A percentile compares a stretch with the other conserved stretches of the same genome.
phyloP scores from a whole-genome alignment of 345 rosid genomes.

The Firmiana major region DNA sequence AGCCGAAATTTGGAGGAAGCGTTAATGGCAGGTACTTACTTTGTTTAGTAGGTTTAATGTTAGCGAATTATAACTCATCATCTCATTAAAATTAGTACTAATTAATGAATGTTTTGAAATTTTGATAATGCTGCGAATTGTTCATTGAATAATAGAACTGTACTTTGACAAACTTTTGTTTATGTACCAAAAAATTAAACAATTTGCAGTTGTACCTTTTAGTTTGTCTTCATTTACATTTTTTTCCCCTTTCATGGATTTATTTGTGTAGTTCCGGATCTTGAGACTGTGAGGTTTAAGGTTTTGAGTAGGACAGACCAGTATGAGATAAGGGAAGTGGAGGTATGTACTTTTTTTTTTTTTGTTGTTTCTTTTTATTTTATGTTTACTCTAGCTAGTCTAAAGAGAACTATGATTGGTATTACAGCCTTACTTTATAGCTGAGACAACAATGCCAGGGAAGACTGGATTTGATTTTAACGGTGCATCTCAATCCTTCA shows the following conservation, averaged over 20 bases:
- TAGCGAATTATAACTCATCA: not conserved
- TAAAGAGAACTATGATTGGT: slow-evolving; percentile 14
- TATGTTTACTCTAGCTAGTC: not conserved
- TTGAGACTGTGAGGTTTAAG: slow-evolving; percentile 64
- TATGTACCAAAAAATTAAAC: no score
- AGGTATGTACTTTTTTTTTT: slow-evolving; percentile 43
- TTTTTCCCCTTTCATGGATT: not conserved
- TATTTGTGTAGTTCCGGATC: slow-evolving; percentile 63
- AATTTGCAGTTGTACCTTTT: not conserved
- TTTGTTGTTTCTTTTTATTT: no score
- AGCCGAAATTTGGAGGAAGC: slow-evolving; percentile 79
- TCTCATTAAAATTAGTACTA: not conserved
- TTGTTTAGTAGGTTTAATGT: not conserved
- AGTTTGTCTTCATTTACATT: not conserved
- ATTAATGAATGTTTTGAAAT: not conserved
- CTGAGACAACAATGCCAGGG: slow-evolving; percentile 84
- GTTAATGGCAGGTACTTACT: slow-evolving; percentile 62
- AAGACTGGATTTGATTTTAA: slow-evolving; percentile 66
- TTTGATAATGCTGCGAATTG: not conserved
- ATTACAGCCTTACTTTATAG: slow-evolving; percentile 68
- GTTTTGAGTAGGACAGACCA: slow-evolving; percentile 50
- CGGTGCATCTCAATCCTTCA: slow-evolving; percentile 76
- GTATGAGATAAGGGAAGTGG: slow-evolving; percentile 89
- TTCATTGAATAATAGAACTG: not conserved
- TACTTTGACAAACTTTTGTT: no score